These are phyloP conservation scores for Hypoxylon intermedium DNA, from an alignment of 495 filamentous ascomycete species.

Conservation along the genomic window DNA sequence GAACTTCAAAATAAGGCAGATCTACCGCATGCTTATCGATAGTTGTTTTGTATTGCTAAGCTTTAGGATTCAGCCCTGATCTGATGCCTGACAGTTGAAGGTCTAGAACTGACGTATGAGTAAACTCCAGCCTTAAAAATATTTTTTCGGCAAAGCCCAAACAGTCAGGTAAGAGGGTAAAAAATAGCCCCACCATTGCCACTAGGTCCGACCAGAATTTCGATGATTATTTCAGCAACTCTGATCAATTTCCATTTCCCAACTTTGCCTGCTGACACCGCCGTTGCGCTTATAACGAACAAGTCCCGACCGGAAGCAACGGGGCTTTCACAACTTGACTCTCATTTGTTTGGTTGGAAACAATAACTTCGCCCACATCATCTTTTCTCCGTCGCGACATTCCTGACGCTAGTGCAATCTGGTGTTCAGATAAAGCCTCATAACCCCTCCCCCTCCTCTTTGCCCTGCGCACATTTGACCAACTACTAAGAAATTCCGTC, in stretches of 20 bases:
- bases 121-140: slow-evolving; percentile 8
- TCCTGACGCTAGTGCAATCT: slow-evolving; percentile 12
- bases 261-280: background rate
- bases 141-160: slow-evolving; percentile 5
- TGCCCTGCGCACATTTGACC: background rate
- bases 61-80: slow-evolving; percentile 4
- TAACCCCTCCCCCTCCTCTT: slow-evolving; percentile 25
- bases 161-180: slow-evolving; percentile 13
- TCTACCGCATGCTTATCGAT: too few relatives aligned
- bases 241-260: slow-evolving; percentile 24
- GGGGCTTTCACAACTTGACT: background rate
- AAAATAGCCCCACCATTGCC: slow-evolving; percentile 36
- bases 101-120: slow-evolving; percentile 37
- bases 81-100: slow-evolving; percentile 5
- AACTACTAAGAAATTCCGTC: slow-evolving; percentile 5
- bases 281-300: slow-evolving; percentile 5
- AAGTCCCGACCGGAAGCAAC: slow-evolving; percentile 5
- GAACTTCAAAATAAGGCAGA: too few relatives aligned
- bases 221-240: slow-evolving; percentile 31
- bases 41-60: background rate
- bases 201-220: slow-evolving; percentile 27
- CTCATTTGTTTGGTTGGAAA: background rate
- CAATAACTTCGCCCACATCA: background rate
- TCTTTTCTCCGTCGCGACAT: background rate
- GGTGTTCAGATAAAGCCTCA: slow-evolving; percentile 36